These are phyloP conservation scores for Capsella rubella DNA, from an alignment of 441 rosid species.

Conservation along the genomic window DNA sequence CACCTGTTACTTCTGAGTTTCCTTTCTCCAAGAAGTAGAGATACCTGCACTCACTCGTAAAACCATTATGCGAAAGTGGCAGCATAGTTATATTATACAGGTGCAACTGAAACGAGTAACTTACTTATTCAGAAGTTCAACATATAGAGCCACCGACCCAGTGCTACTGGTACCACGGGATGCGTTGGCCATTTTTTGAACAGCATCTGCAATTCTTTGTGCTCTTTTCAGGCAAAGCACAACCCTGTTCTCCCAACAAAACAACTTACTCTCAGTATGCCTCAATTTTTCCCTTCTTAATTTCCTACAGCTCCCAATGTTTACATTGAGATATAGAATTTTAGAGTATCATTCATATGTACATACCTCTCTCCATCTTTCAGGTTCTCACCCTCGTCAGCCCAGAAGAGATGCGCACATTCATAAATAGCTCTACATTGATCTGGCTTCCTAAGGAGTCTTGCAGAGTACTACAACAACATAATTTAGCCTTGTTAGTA, in stretches of 20 bases:
- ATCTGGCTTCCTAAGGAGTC: constrained; percentile 97
- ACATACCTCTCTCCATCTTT: constrained; percentile 97
- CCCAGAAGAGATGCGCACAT: constrained; percentile 97
- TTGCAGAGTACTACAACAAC: constrained; percentile 88
- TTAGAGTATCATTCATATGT: constrained; percentile 3
- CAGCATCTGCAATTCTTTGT: constrained; percentile 87
- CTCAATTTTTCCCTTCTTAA: neutral
- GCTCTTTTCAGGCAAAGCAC: constrained; percentile 90
- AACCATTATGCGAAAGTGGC: constrained; percentile 16
- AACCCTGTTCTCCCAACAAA: constrained; percentile 59
- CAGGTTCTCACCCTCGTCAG: constrained; percentile 77
- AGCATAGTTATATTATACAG: neutral
- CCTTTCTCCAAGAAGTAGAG: constrained; percentile 96
- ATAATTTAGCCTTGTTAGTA: constrained; percentile 13
- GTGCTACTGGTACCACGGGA: constrained; percentile 69
- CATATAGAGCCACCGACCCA: constrained; percentile 76
- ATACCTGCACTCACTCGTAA: constrained; percentile 60
- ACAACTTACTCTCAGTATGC: neutral
- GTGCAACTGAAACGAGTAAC: constrained; percentile 15
- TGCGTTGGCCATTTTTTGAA: constrained; percentile 84
- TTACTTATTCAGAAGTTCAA: constrained; percentile 95
- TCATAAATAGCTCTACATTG: constrained; percentile 97
- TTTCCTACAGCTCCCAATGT: neutral
- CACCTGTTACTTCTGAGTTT: constrained; percentile 68
- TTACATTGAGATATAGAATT: constrained; percentile 16